Conservation (phyloP, 164 flowering plant species). For the Chloranthus sessilifolius region DNA sequence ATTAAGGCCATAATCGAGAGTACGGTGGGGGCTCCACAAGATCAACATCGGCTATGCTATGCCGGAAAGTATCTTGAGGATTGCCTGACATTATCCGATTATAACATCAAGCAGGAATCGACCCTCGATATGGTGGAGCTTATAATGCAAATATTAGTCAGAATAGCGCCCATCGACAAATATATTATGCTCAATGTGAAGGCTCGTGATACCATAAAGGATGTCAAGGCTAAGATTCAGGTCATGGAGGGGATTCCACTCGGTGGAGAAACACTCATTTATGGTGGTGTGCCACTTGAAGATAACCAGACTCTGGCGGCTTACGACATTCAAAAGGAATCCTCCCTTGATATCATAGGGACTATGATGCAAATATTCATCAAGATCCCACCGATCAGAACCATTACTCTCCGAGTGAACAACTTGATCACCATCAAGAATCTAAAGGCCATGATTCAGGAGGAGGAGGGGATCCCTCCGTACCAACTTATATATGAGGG, state of each 20-base stretch:
- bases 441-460: neutral
- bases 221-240: conserved; percentile 18
- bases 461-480: neutral
- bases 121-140: conserved; percentile 4
- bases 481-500: neutral
- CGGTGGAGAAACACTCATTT: conserved; percentile 5
- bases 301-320: neutral
- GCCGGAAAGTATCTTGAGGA: conserved; percentile 19
- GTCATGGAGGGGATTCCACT: conserved; percentile 5
- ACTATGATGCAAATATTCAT: neutral
- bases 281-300: conserved; percentile 10
- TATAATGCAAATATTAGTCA: conserved; percentile 19
- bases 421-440: neutral
- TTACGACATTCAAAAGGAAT: conserved; percentile 6
- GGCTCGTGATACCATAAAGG: conserved; percentile 6
- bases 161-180: conserved; percentile 5
- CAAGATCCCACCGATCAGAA: neutral
- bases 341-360: neutral
- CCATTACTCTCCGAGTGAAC: neutral
- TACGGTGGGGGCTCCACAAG: conserved; percentile 7
- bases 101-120: conserved; percentile 14
- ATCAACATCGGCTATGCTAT: conserved; percentile 4
- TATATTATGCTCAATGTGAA: conserved; percentile 13
- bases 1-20: conserved; percentile 22
- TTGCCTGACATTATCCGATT: conserved; percentile 13